Percentiles rank a stretch among this genome's conserved stretches.
Conservation (phyloP, 2,329 filamentous ascomycete species). For the Alternaria novae-zelandiae region DNA sequence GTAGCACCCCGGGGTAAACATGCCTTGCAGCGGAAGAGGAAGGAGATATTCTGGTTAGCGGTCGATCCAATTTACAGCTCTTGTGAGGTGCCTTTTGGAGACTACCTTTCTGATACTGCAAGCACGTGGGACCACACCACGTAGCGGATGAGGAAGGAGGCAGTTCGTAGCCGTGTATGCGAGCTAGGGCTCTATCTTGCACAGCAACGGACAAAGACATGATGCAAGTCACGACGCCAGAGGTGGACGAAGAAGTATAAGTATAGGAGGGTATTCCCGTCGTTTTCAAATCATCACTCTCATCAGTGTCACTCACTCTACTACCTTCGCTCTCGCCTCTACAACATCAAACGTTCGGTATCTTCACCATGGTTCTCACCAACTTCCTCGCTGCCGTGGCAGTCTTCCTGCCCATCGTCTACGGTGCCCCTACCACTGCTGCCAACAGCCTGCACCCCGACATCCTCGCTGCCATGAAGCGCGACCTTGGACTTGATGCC, state of each 20-base stretch:
- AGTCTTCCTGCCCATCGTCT: constrained; percentile 50
- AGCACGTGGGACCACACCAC: constrained; percentile 7
- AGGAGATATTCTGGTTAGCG: constrained; percentile 16
- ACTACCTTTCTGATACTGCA: constrained; percentile 17
- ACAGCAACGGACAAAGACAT: neutral
- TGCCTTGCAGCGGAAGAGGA: constrained; percentile 21
- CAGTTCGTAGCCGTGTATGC: constrained; percentile 3
- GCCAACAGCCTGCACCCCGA: constrained; percentile 49
- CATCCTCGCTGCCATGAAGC: constrained; percentile 54
- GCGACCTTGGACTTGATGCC: constrained; percentile 51
- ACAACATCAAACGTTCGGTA: constrained; percentile 27
- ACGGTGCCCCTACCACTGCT: constrained; percentile 49
- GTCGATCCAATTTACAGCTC: constrained; percentile 10
- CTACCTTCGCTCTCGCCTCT: constrained; percentile 32
- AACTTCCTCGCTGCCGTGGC: constrained; percentile 50
- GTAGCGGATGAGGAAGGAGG: constrained; percentile 28
- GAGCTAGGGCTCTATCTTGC: constrained; percentile 10
- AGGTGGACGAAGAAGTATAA: constrained; percentile 23
- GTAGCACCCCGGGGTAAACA: neutral
- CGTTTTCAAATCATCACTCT: constrained; percentile 1
- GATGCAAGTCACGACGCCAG: constrained; percentile 5
- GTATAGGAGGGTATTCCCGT: constrained; percentile 14
- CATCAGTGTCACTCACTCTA: constrained; percentile 22
- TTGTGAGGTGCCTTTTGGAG: constrained; percentile 15
- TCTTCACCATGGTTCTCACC: constrained; percentile 48